Conservation (phyloP, 768 basidiomycete species). For the Tulasnella sp. region DNA sequence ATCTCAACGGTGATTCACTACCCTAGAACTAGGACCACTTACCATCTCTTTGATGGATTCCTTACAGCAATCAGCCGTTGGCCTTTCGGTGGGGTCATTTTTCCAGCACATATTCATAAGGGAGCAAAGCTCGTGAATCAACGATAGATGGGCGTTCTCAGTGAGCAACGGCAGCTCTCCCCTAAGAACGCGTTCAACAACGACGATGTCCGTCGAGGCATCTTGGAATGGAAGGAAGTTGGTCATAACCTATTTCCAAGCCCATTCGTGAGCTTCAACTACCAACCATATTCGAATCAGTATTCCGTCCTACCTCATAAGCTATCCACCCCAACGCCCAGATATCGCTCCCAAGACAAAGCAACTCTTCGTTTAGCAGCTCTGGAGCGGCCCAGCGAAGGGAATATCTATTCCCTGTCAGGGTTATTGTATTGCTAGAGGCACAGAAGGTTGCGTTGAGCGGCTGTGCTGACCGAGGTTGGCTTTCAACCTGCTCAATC, state of each 20-base stretch:
- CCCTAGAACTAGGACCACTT: too few species aligned
- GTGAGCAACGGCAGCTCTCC: too few species aligned
- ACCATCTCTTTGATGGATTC: too few species aligned
- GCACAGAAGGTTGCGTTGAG: background rate
- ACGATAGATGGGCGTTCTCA: too few species aligned
- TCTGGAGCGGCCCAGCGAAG: background rate
- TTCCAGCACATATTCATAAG: too few species aligned
- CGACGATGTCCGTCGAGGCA: too few species aligned
- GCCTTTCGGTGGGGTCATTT: too few species aligned
- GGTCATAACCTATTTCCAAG: background rate
- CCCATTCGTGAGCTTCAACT: background rate
- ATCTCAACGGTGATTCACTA: too few species aligned
- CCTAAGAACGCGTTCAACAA: too few species aligned
- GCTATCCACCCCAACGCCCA: background rate
- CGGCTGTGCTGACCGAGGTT: background rate
- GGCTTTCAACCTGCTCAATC: background rate
- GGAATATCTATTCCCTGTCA: background rate
- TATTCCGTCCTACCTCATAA: background rate
- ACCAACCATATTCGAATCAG: background rate
- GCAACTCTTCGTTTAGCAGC: background rate
- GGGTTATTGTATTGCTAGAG: background rate
- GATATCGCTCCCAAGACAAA: background rate
- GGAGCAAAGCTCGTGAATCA: too few species aligned
- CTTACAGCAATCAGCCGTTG: too few species aligned
- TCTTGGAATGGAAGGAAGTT: too few species aligned